These are phyloP conservation scores for Globisporangium iwayamae DNA, from an alignment of 352 stramenopile species.

Conservation along the genomic window DNA sequence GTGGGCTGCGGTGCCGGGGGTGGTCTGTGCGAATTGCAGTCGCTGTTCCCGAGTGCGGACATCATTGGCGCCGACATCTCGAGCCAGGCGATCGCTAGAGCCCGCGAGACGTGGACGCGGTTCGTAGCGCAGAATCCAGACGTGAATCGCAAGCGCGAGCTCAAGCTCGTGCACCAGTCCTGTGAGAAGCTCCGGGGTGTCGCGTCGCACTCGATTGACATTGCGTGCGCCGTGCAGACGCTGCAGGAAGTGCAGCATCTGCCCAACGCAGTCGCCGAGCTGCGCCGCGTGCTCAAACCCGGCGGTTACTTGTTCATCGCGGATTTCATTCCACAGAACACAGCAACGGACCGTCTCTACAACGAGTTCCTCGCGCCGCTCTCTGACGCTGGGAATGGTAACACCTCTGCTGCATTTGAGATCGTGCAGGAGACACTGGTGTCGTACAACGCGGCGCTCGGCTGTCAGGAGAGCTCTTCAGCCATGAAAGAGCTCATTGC, in stretches of 20 bases:
- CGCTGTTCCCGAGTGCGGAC: constrained; percentile 45
- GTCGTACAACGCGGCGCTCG: constrained; percentile 39
- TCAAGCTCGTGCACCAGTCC: constrained; percentile 59
- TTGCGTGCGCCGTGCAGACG: constrained; percentile 52
- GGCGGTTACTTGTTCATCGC: constrained; percentile 59
- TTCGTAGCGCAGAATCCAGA: constrained; percentile 36
- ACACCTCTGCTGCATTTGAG: constrained; percentile 26
- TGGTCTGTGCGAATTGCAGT: constrained; percentile 58
- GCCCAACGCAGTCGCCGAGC: constrained; percentile 36
- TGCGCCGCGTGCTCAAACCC: constrained; percentile 57
- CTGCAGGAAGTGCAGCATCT: constrained; percentile 65
- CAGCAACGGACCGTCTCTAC: constrained; percentile 30
- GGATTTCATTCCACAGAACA: constrained; percentile 60
- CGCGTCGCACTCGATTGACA: constrained; percentile 47
- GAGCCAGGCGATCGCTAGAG: constrained; percentile 58
- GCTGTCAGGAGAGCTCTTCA: constrained; percentile 36
- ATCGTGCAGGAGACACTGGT: constrained; percentile 46
- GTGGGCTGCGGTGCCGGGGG: constrained; percentile 62
- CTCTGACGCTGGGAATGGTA: constrained; percentile 7
- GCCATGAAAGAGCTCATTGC: constrained; percentile 32
- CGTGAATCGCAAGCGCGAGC: constrained; percentile 30
- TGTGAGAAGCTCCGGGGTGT: constrained; percentile 62
- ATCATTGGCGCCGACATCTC: constrained; percentile 58
- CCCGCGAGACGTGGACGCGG: constrained; percentile 58
- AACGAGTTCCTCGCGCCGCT: constrained; percentile 36